Evolutionary conservation across 1,139 yeast species (phyloP).

Genomic region (Kodamaea derodonti): DNA sequence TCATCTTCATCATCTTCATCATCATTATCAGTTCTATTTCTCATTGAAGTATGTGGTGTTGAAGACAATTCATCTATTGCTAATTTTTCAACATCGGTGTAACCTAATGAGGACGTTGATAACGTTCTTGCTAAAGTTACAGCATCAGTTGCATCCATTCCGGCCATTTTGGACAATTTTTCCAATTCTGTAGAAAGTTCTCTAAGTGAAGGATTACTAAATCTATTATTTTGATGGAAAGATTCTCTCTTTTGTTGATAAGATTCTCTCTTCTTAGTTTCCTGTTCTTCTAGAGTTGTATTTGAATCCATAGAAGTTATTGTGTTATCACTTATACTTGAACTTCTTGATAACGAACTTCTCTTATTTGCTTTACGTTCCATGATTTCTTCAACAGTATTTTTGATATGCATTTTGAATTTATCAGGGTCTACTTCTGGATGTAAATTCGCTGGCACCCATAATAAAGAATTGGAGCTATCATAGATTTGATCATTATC

Average conservation of each 20-base stretch:
- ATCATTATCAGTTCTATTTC: slow-evolving; percentile 3
- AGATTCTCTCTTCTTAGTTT: not conserved
- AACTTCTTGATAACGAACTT: slow-evolving; percentile 28
- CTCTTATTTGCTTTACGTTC: slow-evolving; percentile 37
- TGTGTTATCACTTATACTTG: slow-evolving; percentile 9
- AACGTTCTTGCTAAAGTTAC: slow-evolving; percentile 70
- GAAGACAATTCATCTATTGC: slow-evolving; percentile 40
- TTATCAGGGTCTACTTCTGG: slow-evolving; percentile 93
- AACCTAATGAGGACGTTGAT: slow-evolving; percentile 56
- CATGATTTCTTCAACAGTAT: slow-evolving; percentile 72
- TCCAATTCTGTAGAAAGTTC: slow-evolving; percentile 68
- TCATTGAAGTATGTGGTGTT: slow-evolving; percentile 12
- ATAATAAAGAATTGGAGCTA: slow-evolving; percentile 42
- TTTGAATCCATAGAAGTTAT: not conserved
- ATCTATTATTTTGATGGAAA: slow-evolving; percentile 5
- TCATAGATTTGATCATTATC: slow-evolving; percentile 25
- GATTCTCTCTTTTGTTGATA: slow-evolving; percentile 9
- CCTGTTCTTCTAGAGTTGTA: not conserved
- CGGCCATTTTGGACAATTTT: slow-evolving; percentile 63
- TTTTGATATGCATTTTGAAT: slow-evolving; percentile 76
- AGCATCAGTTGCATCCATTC: slow-evolving; percentile 70
- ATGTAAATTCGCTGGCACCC: slow-evolving; percentile 96
- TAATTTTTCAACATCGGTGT: slow-evolving; percentile 47
- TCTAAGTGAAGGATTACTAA: slow-evolving; percentile 53
- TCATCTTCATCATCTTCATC: slow-evolving; percentile 8